Conservation (phyloP, 805 yeast species). For the Yarrowia sp. region DNA sequence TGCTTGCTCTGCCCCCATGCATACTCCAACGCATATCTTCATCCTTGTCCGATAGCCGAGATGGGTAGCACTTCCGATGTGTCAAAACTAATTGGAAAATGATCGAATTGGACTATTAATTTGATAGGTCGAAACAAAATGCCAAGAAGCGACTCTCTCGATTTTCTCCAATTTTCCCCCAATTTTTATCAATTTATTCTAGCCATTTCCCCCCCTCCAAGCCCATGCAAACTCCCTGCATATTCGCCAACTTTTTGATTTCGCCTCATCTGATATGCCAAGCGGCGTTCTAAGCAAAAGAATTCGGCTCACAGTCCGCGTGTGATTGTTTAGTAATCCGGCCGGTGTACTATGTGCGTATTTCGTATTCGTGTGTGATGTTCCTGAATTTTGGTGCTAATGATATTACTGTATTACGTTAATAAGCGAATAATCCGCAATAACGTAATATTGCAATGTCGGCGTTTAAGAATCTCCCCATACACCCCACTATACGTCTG, state of each 20-base stretch:
- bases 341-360: neutral
- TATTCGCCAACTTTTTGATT: neutral
- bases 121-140: no score
- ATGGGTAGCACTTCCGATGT: conserved; percentile 3
- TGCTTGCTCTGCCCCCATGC: conserved; percentile 35
- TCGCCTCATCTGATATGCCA: neutral
- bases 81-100: no score
- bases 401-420: no score
- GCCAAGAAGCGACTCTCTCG: no score
- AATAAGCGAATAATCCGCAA: no score
- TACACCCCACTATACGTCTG: conserved; percentile 12
- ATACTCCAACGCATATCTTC: conserved; percentile 1
- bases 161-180: neutral
- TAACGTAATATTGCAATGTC: no score
- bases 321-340: no score
- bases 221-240: conserved; percentile 20
- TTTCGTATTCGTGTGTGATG: no score
- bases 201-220: no score
- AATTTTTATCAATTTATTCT: neutral
- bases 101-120: no score
- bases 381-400: no score
- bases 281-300: conserved; percentile 4
- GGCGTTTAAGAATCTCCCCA: no score
- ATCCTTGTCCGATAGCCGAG: conserved; percentile 18
- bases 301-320: neutral